Conservation (phyloP, 2,329 filamentous ascomycete species). For the Penicillium sp. region DNA sequence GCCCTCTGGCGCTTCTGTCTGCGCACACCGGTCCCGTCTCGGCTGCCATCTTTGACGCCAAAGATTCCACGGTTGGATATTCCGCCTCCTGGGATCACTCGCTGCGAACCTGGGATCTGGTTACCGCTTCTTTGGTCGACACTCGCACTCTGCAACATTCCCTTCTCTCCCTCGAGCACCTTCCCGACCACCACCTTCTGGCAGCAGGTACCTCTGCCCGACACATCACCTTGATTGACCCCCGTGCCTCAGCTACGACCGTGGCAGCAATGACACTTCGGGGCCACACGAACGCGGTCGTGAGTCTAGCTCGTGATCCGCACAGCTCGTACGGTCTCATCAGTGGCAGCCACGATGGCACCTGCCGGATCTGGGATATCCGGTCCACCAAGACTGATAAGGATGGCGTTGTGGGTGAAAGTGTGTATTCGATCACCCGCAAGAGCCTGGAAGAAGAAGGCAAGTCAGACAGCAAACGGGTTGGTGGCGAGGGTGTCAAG, state of each 20-base stretch:
- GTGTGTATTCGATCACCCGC: conserved; percentile 71
- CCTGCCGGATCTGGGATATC: conserved; percentile 91
- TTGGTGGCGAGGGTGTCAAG: conserved; percentile 80
- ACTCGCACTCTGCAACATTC: conserved; percentile 80
- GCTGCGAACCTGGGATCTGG: conserved; percentile 84
- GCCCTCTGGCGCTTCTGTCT: conserved; percentile 70
- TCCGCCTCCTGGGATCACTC: conserved; percentile 89
- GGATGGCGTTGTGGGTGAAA: conserved; percentile 64
- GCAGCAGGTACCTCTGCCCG: conserved; percentile 78
- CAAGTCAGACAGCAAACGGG: conserved; percentile 56
- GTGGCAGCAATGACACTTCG: conserved; percentile 87
- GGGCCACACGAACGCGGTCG: conserved; percentile 75
- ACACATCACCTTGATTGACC: conserved; percentile 91
- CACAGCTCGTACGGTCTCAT: conserved; percentile 78
- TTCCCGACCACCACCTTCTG: conserved; percentile 63
- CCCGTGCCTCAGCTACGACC: conserved; percentile 69
- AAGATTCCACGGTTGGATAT: conserved; percentile 85
- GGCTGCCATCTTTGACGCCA: conserved; percentile 77
- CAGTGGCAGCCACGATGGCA: conserved; percentile 87
- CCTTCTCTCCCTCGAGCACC: conserved; percentile 72
- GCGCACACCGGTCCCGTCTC: conserved; percentile 73
- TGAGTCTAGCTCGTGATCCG: conserved; percentile 58
- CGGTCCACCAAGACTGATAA: conserved; percentile 62
- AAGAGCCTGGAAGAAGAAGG: conserved; percentile 66
- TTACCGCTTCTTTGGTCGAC: conserved; percentile 73